Base-by-base conservation (phyloP, 352 stramenopile species). In the Phytophthora sansomeana region DNA sequence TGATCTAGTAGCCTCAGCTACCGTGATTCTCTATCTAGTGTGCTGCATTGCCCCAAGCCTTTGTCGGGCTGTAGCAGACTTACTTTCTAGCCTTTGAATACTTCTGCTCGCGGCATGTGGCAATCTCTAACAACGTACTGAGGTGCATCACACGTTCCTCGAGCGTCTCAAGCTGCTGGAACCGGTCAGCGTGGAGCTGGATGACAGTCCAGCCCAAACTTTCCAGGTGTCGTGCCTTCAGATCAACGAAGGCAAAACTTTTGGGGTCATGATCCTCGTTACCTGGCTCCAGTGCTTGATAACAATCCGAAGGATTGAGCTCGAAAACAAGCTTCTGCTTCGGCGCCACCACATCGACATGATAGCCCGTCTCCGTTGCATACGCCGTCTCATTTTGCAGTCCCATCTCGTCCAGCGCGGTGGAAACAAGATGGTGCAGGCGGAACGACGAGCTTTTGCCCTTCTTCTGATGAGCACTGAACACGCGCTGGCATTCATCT, bases 71-170 rank as follows among this genome's bases (percentile, higher is more conserved):
- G n/a, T 7, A 11, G n/a, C 38, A 44, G 38, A 4, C 8, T 21
- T 61, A 69, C 56, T 59, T 72, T 26, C 36, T 63, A 28, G 11
- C 35, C 46, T 41, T 61, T 50, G 19, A 47, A 21, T 50, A 57
- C 38, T 71, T 74, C 35, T 52, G 36, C 30, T 56, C 43, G 9
- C 58, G 68, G 29, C 75, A 78, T 41, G 69, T 86, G 17, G 81
- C 85, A 16, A 93, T 80, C 61, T 93, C 85, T 56, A 93, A 74
- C 39, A 89, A 50, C 73, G 88, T 88, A 33, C 79, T 89, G 50
- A 93, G 55, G 56, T 91, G 77, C 58, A 83, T 71, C 30, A 77
- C 69, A 21, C 85, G 79, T 33, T 86, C 73, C 14, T 90, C 77
- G 11, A 78, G 50, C 19, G 67, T 80, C 10, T 63, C 47, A 5